phyloP scores from a whole-genome alignment of 2,329 filamentous ascomycete species.

The Cladosporium sp. region DNA sequence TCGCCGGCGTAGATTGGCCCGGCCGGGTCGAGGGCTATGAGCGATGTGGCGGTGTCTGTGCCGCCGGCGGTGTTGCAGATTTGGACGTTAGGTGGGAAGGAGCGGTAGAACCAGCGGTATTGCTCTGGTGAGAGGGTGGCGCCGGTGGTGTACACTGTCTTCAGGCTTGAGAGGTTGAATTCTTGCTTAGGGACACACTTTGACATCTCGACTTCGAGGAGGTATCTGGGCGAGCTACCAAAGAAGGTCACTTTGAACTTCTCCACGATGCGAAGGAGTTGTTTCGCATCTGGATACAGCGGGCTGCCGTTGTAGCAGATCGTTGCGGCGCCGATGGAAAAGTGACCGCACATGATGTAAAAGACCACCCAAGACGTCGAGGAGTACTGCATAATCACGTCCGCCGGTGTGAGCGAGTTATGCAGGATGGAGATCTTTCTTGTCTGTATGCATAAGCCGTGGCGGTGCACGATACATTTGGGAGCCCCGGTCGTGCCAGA shows the following conservation, averaged over 20 bases:
- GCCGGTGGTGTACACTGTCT: constrained; percentile 49
- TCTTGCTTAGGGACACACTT: constrained; percentile 38
- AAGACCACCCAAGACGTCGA: constrained; percentile 52
- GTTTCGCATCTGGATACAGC: constrained; percentile 41
- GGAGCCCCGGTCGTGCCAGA: constrained; percentile 44
- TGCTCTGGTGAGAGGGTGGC: constrained; percentile 45
- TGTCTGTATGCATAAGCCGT: constrained; percentile 46
- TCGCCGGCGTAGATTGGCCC: constrained; percentile 47
- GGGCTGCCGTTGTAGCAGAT: constrained; percentile 49
- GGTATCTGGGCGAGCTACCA: constrained; percentile 47
- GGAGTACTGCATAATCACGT: constrained; percentile 49
- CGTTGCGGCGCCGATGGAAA: constrained; percentile 44
- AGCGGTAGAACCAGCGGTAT: constrained; percentile 49
- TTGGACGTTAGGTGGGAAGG: constrained; percentile 41
- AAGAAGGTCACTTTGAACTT: constrained; percentile 44
- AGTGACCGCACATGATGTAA: constrained; percentile 47
- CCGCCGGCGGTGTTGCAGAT: constrained; percentile 49
- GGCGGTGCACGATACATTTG: constrained; percentile 48
- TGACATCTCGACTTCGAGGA: constrained; percentile 45
- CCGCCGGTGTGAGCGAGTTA: constrained; percentile 43
- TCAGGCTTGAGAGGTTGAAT: constrained; percentile 42
- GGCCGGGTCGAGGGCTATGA: constrained; percentile 45
- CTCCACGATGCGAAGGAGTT: constrained; percentile 40
- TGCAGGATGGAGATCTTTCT: constrained; percentile 48
- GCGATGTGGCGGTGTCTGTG: constrained; percentile 49